These are phyloP conservation scores for Pyricularia grisea DNA, from an alignment of 2,329 filamentous ascomycete species.

Conservation along the genomic window DNA sequence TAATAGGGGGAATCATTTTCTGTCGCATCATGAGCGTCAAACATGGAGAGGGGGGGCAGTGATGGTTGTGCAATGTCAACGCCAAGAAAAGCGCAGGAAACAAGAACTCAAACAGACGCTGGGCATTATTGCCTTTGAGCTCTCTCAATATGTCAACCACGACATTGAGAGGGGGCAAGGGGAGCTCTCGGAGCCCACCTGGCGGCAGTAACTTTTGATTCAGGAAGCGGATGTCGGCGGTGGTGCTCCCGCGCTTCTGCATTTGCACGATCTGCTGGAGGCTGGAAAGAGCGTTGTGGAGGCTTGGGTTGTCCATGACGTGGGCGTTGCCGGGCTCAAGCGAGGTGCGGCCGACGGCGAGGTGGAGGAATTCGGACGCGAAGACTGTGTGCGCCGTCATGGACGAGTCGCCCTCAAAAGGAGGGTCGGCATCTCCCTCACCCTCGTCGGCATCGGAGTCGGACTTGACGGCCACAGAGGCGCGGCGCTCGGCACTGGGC, in stretches of 20 bases:
- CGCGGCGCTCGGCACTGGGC: no score
- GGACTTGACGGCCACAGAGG: no score
- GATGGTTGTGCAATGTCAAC: no score
- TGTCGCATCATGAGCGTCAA: no score
- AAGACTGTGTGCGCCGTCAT: conserved; percentile 42
- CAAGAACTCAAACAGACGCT: not conserved
- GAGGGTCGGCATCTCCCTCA: no score
- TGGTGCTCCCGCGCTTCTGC: conserved; percentile 31
- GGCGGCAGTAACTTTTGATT: conserved; percentile 35
- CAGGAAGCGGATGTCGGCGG: conserved; percentile 31
- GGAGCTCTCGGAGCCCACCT: conserved; percentile 17
- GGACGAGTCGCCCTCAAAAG: conserved; percentile 17
- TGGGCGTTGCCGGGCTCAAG: conserved; percentile 23
- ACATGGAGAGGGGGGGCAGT: no score
- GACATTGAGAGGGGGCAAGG: conserved; percentile 41
- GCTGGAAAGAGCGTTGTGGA: conserved; percentile 40
- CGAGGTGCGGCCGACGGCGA: conserved; percentile 38
- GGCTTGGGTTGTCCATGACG: conserved; percentile 29
- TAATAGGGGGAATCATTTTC: no score
- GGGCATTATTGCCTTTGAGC: conserved; percentile 28
- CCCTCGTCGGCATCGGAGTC: no score
- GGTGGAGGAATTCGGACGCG: conserved; percentile 43
- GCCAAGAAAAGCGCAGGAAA: no score
- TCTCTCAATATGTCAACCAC: conserved; percentile 40
- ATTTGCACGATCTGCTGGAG: conserved; percentile 43